Base-by-base conservation (phyloP, 805 yeast species). In the Sugiyamaella floridensis region DNA sequence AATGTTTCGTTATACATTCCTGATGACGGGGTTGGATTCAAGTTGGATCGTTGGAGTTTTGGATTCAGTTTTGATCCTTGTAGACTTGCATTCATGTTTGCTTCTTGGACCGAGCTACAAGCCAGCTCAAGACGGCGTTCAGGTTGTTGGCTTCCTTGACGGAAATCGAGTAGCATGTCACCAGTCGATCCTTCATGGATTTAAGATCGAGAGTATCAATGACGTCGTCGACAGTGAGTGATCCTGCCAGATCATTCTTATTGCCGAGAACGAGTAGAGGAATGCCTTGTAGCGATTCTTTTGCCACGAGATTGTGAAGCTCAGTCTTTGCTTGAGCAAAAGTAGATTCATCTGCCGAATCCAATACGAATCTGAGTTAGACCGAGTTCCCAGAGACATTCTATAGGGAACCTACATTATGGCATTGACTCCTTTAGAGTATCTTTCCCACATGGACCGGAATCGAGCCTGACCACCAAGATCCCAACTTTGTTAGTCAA, bases 381-480 rank as follows among this genome's bases (percentile, higher is more conserved):
- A 29, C n/a, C 15, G 16, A 10, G 12, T 12, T 37, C 37, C 14
- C 14, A 7, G 14, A 47, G 37, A 26, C 37, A 37, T 6, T 19
- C 15, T 15, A 10, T 20, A 6, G 29, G 18, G 9, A 44, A 57
- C 64, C 43, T 53, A 61, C 61, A 67, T 59, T 40, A 68, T 68
- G 12, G 71, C 71, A 48, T 60, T 60, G 48, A 66, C 70, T 10
- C 71, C 71, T 47, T 65, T 60, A 53, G 73, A 68, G 51, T 68
- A 68, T 18, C 72, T 60, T 46, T 69, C 72, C 72, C 72, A 68
- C 72, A 68, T 67, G 28, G 69, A 60, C 47, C 72, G 50, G 56
- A 68, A 68, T 37, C 72, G 58, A 7, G 72, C 71, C 55, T 68
- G 72, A 1, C 72, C 72, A 9, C 72, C 72, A 41, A 68, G 58